These are phyloP conservation scores for Xylaria nigripes DNA, from an alignment of 495 filamentous ascomycete species.

Conservation along the genomic window DNA sequence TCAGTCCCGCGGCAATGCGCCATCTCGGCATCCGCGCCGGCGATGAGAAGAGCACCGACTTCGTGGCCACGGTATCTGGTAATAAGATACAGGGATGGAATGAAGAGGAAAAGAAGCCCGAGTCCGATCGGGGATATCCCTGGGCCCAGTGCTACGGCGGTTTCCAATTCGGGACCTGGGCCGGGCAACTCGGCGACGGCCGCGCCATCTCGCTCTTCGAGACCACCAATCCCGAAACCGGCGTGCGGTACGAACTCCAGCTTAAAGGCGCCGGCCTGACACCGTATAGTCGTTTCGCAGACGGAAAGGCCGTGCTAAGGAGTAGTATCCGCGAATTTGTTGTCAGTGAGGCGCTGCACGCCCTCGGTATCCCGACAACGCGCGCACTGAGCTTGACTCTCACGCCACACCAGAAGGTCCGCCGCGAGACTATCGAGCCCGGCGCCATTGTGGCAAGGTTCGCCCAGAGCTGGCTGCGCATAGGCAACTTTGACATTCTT, in stretches of 20 bases:
- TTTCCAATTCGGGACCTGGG: constrained; percentile 81
- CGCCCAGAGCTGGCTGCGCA: constrained; percentile 83
- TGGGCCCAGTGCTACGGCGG: constrained; percentile 99
- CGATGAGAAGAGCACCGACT: constrained; percentile 64
- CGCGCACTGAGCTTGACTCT: constrained; percentile 76
- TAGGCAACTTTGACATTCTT: constrained; percentile 89
- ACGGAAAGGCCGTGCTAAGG: constrained; percentile 87
- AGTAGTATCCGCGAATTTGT: constrained; percentile 90
- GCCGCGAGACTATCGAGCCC: constrained; percentile 79
- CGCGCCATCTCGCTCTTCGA: constrained; percentile 93
- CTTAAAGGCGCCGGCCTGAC: constrained; percentile 90
- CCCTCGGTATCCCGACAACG: constrained; percentile 76
- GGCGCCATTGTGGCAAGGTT: constrained; percentile 88
- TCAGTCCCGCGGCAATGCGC: constrained; percentile 65
- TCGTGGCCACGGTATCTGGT: constrained; percentile 66
- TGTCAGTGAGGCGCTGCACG: constrained; percentile 78
- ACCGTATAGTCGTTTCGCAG: constrained; percentile 94
- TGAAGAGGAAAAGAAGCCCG: constrained; percentile 32
- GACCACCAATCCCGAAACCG: constrained; percentile 65
- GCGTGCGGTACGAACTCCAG: constrained; percentile 75
- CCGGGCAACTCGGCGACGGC: constrained; percentile 91
- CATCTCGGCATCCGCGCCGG: constrained; percentile 64
- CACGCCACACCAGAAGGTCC: constrained; percentile 59
- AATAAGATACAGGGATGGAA: constrained; percentile 65
- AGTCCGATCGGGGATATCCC: constrained; percentile 65